Percentiles rank a stretch among this genome's conserved stretches.
phyloP scores from a whole-genome alignment of 2,329 filamentous ascomycete genomes.

The Alternaria gansuensis region DNA sequence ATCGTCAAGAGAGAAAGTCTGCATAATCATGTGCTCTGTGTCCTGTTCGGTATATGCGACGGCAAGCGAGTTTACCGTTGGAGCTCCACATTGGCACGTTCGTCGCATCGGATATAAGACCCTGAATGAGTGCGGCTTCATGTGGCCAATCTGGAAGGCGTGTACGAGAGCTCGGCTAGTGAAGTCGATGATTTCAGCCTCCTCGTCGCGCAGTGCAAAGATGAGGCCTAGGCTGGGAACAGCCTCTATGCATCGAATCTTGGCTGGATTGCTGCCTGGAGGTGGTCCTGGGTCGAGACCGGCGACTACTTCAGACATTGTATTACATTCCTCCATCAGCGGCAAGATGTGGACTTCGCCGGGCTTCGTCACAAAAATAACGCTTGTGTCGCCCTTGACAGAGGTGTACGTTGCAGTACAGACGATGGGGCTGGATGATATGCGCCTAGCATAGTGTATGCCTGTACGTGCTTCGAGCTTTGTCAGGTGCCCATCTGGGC shows the following conservation, averaged over 20 bases:
- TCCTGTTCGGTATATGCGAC: slow-evolving; percentile 69
- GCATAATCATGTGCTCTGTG: slow-evolving; percentile 69
- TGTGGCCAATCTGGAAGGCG: slow-evolving; percentile 67
- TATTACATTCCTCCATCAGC: slow-evolving; percentile 34
- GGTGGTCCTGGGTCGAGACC: slow-evolving; percentile 48
- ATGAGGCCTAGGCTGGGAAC: slow-evolving; percentile 68
- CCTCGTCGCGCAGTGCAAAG: slow-evolving; percentile 65
- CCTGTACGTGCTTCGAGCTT: slow-evolving; percentile 64
- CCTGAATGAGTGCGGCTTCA: slow-evolving; percentile 68
- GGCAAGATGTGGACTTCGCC: slow-evolving; percentile 49
- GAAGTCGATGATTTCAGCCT: slow-evolving; percentile 70
- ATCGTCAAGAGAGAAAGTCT: slow-evolving; percentile 67
- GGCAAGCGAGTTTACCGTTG: slow-evolving; percentile 69
- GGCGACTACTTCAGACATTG: slow-evolving; percentile 47
- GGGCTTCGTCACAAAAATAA: slow-evolving; percentile 47
- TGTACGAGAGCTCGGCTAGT: slow-evolving; percentile 65
- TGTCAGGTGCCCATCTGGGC: slow-evolving; percentile 69
- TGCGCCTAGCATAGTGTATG: slow-evolving; percentile 41
- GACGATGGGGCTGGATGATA: slow-evolving; percentile 39
- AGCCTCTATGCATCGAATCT: slow-evolving; percentile 66
- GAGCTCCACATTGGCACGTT: slow-evolving; percentile 62
- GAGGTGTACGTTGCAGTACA: slow-evolving; percentile 42
- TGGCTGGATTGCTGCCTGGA: slow-evolving; percentile 52
- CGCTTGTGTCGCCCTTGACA: slow-evolving; percentile 37
- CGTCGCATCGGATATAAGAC: slow-evolving; percentile 65